Percentiles rank a stretch among this genome's conserved stretches.
phyloP scores from a whole-genome alignment of 2,329 filamentous ascomycete genomes.

The Gremmenia infestans region DNA sequence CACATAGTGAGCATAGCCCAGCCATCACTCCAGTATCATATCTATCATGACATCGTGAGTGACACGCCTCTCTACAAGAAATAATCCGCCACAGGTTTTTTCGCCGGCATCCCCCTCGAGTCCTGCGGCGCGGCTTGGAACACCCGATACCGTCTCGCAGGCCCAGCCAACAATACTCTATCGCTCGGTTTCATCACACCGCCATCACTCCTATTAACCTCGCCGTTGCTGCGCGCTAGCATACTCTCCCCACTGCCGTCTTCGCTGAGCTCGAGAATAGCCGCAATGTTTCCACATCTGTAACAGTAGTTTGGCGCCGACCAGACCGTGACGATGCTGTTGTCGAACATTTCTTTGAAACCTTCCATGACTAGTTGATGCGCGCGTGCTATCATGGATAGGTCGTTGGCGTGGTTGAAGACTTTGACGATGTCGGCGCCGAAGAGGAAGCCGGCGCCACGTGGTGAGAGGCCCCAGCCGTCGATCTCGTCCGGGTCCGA shows the following conservation, averaged over 20 bases:
- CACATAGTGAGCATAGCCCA: too few relatives aligned
- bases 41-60: not conserved
- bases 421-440: constrained; percentile 91
- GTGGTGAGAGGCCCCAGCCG: constrained; percentile 78
- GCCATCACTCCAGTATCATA: not conserved
- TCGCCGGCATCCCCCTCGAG: constrained; percentile 93
- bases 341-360: constrained; percentile 99
- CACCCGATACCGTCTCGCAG: constrained; percentile 85
- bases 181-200: constrained; percentile 48
- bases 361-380: constrained; percentile 99
- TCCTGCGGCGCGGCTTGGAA: constrained; percentile 97
- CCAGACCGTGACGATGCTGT: constrained; percentile 97
- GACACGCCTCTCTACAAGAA: constrained; percentile 51
- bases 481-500: constrained; percentile 97
- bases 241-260: constrained; percentile 68
- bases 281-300: constrained; percentile 84
- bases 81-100: constrained; percentile 97
- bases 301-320: constrained; percentile 97
- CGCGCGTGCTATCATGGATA: constrained; percentile 86
- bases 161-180: constrained; percentile 57
- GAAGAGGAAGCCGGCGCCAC: constrained; percentile 88
- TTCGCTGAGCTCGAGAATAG: constrained; percentile 87
- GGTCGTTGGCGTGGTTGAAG: constrained; percentile 92
- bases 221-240: constrained; percentile 32
- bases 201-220: constrained; percentile 50